phyloP scores from a whole-genome alignment of 116 monocot genomes.

The Phalaenopsis hybrid region DNA sequence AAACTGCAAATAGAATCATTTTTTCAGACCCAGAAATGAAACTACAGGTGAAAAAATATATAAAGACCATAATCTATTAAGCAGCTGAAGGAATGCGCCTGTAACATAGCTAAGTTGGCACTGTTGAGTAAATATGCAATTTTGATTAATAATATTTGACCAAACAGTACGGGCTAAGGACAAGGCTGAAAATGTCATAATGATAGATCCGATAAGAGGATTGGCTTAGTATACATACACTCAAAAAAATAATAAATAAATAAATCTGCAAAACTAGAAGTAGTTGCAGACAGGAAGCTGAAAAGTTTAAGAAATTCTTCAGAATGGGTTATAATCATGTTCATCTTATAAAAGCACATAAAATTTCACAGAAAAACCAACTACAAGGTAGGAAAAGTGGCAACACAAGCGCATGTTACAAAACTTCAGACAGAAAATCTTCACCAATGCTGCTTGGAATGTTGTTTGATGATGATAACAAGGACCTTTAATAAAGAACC shows the following conservation, averaged over 20 bases:
- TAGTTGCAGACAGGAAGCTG: not conserved
- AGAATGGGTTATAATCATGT: no score
- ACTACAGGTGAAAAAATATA: not conserved
- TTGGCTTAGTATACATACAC: not conserved
- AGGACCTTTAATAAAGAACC: no score
- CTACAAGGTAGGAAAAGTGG: no score
- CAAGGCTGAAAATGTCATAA: not conserved
- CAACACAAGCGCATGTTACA: no score
- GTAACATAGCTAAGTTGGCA: not conserved
- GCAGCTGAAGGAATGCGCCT: not conserved
- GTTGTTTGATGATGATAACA: no score
- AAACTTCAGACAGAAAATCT: no score
- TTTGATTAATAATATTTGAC: not conserved
- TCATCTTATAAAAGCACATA: no score
- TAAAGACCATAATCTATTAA: not conserved
- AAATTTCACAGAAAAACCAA: no score
- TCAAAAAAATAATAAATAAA: not conserved
- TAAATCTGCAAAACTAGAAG: not conserved
- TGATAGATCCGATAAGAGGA: not conserved
- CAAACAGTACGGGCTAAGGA: not conserved
- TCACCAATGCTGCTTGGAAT: no score
- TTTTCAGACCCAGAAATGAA: constrained; percentile 6
- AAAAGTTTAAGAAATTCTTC: not conserved
- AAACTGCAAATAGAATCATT: constrained; percentile 1
- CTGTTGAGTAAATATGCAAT: not conserved